Conservation (phyloP, 1,284 basidiomycete species). For the Apiotrichum akiyoshidainum region DNA sequence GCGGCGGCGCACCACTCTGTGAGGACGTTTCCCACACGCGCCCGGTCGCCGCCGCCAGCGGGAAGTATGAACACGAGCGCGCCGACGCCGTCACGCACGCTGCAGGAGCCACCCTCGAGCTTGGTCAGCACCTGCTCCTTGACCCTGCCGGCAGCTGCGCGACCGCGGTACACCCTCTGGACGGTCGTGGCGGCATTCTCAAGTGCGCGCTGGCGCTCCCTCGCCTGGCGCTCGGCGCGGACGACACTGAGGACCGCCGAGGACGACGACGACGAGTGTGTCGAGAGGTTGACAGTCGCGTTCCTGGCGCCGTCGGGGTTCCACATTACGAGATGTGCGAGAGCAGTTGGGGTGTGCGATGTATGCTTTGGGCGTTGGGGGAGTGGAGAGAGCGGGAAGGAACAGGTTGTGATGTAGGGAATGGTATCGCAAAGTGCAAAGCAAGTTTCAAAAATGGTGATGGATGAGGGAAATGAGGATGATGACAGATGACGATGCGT, state of each 20-base stretch:
- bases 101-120: neutral
- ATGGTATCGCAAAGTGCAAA: too few relatives aligned
- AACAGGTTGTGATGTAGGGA: neutral
- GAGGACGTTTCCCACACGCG: conserved; percentile 17
- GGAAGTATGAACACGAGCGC: conserved; percentile 21
- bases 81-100: conserved; percentile 13
- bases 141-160: conserved; percentile 7
- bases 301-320: conserved; percentile 20
- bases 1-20: conserved; percentile 23
- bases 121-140: conserved; percentile 1
- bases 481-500: too few relatives aligned
- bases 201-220: conserved; percentile 36
- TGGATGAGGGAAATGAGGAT: too few relatives aligned
- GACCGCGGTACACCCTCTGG: conserved; percentile 46
- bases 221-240: conserved; percentile 36
- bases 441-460: too few relatives aligned
- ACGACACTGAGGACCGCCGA: conserved; percentile 34
- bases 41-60: conserved; percentile 8
- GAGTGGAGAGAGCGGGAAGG: neutral
- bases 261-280: conserved; percentile 35
- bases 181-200: conserved; percentile 34
- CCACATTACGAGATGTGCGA: conserved; percentile 11
- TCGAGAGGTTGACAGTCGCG: conserved; percentile 41
- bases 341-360: neutral
- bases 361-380: neutral